Evolutionary conservation across 2,329 filamentous ascomycete species (phyloP), one percentile per base, ranked within the genome.

Genomic region (Aspergillus sp.): DNA sequence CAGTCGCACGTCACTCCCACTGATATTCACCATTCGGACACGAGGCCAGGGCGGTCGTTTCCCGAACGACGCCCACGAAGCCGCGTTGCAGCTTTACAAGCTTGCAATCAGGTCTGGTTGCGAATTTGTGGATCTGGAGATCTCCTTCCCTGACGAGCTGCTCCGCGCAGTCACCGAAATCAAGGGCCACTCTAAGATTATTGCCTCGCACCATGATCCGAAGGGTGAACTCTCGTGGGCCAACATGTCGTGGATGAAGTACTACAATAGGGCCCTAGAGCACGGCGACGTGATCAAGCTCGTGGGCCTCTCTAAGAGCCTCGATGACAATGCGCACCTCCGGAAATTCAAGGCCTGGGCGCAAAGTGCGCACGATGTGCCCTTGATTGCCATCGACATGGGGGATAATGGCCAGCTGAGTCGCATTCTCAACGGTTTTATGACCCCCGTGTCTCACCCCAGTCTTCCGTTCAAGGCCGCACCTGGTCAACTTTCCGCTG

Each of bases 331-430:
- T 65, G 93, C 87, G 61, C 81, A 85, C 36, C 77, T 97, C 29
- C 81, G 82, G 36, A 80, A 79, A 42, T 98, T 98, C 78, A 90
- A 87, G 71, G 71, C 76, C 26, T 84, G 80, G 72, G 89, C 90
- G 69, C 74, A 80, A 34, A 73, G 77, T 27, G 79, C 86, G 1
- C 85, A 94, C 61, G 76, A 85, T 45, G 81, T 82, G n/a, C 91
- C 90, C 1, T 72, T 98, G 46, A 96, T 98, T 57, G 88, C 86
- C 1, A 85, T 98, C 63, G 98, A 98, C 69, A 97, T 98, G 91
- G 90, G 91, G 29, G 75, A 81, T 42, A 74, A 80, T 28, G 93
- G 93, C 42, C 93, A 95, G 70, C 77, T 96, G 38, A 95, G 88
- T 60, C 83, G 93, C 32, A 84, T 98, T 40, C 73, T 94, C 48